Base-by-base conservation (phyloP, 768 basidiomycete species). In the Amanita pallidorosea region DNA sequence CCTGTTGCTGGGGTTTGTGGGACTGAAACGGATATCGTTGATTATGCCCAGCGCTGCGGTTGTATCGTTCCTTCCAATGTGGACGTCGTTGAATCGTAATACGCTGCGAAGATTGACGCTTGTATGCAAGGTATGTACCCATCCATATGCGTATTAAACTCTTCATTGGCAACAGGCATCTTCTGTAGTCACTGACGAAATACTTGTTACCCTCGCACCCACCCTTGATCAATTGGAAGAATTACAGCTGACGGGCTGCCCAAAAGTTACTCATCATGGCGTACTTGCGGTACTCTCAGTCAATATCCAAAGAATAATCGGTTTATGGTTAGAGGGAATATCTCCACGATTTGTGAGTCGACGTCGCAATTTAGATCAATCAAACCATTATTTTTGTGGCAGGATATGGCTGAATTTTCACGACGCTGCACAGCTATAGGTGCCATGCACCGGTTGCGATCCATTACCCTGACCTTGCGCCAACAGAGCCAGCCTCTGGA, bases 11-110 rank as follows among this genome's bases (percentile, higher is more conserved):
- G 65, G 56, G 1, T 83, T 90, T 58, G 65, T 60, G n/a, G 66
- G 61, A 17, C 65, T 89, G 34, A 65, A 65, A 8, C 76, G 72
- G 56, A 68, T 91, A 47, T 75, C 77, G 1, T 61, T 91, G 51
- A 87, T 90, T 46, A 87, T 88, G 88, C 87, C 88, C 12, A 82
- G 77, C 52, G 57, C 58, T 1, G 60, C 64, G 2, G 79, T 88
- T 7, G 67, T 81, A 18, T 62, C 66, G 33, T 63, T 73, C 5
- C 59, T 89, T 18, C 65, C 64, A 1, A 43, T 60, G 2, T 88
- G 86, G 86, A 61, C 79, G 12, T 58, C 57, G 8, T 50, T 61
- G 7, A 77, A 71, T 2, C 70, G 72, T 0, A 40, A 58, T 23
- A 74, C 71, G 2, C 67, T 91, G 45, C 70, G 68, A 27, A 77